Base-by-base conservation (phyloP, 306 rosid genomes). In the Prunus salicina region DNA sequence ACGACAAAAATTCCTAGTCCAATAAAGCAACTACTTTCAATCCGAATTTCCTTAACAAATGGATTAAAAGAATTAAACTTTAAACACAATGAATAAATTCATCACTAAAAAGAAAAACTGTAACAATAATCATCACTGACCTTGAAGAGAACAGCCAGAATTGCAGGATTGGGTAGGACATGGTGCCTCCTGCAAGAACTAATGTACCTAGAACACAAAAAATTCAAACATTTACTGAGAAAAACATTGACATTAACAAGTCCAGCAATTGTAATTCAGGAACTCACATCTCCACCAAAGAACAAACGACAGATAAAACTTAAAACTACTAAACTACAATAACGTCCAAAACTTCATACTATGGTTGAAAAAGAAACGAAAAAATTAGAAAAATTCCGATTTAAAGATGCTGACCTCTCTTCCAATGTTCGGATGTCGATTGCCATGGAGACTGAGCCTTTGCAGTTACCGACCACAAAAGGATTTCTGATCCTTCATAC, bases 151-250 rank as follows among this genome's bases (percentile, higher is more conserved):
- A 81, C 77, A 22, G 92, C 81, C 84, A 90, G 78, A 83, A 92
- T 81, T 73, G 89, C 57, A 71, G 82, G 61, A 69, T 80, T 90
- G 24, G 96, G 92, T 63, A 72, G 68, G 63, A 88, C 91, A 72
- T 80, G 90, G 68, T 84, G 91, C 79, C 79, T 87, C 82, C 82
- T 78, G 84, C 97, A 92, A 72, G 83, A 88, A 73, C 78, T 79
- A 61, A 90, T 76, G 77, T 92, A 92, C 91, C 97, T 92, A 66
- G 22, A 82, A 25, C 46, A 78, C 51, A 34, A 64, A 38, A 18
- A 8, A 9, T 15, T 14, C 15, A 24, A 76, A 67, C 8, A 49
- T 27, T 67, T 11, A 43, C 6, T 55, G 9, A 66, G 47, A 18
- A 24, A 47, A 67, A 5, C 47, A 46, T 24, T 12, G 5, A 56